A percentile compares a stretch with the other conserved stretches of the same genome.
Evolutionary conservation across 2,329 filamentous ascomycete species (phyloP).

Genomic region (Ophiocordyceps robertsii): DNA sequence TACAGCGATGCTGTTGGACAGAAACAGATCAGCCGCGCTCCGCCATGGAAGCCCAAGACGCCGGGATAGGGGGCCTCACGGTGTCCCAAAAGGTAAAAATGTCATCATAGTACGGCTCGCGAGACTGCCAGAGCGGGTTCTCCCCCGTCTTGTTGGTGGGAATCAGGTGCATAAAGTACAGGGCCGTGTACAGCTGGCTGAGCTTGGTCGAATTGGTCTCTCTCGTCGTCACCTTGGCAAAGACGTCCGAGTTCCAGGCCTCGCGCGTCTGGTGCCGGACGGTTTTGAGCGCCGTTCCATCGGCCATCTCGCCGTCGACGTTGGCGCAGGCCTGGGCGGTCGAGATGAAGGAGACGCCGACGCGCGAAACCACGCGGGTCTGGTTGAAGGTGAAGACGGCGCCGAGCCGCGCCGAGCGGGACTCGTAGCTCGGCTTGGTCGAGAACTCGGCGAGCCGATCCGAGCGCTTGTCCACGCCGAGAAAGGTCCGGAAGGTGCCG

Average conservation of each 20-base stretch:
- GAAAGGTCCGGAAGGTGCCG: constrained; percentile 29
- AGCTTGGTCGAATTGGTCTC: constrained; percentile 41
- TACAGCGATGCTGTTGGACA: constrained; percentile 41
- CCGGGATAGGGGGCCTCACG: constrained; percentile 3
- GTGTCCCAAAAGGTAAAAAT: constrained; percentile 57
- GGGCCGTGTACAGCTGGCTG: constrained; percentile 48
- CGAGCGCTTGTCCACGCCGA: constrained; percentile 19
- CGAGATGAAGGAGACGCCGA: constrained; percentile 59
- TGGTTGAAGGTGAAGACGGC: constrained; percentile 41
- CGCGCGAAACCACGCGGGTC: constrained; percentile 36
- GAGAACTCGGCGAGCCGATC: constrained; percentile 17
- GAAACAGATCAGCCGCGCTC: constrained; percentile 2
- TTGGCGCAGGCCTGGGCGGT: constrained; percentile 43
- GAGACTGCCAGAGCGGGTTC: constrained; percentile 50
- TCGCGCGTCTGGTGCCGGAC: constrained; percentile 33
- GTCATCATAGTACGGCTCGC: constrained; percentile 59
- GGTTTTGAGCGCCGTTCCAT: constrained; percentile 23
- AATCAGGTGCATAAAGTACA: constrained; percentile 58
- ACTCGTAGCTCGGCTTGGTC: constrained; percentile 18
- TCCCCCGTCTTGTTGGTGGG: constrained; percentile 60
- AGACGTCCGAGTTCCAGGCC: constrained; percentile 47
- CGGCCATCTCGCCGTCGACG: constrained; percentile 41
- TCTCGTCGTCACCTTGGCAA: constrained; percentile 49
- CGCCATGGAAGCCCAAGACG: background rate
- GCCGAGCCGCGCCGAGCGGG: constrained; percentile 24